Evolutionary conservation across 495 filamentous ascomycete species (phyloP).

Genomic region (Penicillium canescens): DNA sequence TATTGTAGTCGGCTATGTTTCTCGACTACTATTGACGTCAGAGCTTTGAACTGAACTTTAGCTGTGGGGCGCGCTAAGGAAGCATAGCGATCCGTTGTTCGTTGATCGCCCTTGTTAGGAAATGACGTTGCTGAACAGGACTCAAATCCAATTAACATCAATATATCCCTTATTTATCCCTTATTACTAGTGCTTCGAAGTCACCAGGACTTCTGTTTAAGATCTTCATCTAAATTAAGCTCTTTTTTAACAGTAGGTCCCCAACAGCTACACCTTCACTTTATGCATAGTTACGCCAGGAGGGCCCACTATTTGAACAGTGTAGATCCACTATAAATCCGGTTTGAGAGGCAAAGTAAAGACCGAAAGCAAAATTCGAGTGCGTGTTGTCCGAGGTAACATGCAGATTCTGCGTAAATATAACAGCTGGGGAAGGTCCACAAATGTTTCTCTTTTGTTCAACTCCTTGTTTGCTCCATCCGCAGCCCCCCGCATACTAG

Average conservation of each 20-base stretch:
- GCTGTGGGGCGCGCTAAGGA: too few relatives aligned
- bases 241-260: not conserved
- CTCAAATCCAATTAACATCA: too few relatives aligned
- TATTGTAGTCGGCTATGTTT: too few relatives aligned
- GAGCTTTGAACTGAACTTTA: too few relatives aligned
- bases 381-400: not conserved
- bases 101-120: too few relatives aligned
- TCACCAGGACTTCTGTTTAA: not conserved
- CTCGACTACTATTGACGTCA: too few relatives aligned
- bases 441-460: not conserved
- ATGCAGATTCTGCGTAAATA: not conserved
- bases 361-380: not conserved
- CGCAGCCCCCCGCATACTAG: not conserved
- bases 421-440: slow-evolving; percentile 7
- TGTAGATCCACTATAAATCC: slow-evolving; percentile 11
- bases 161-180: too few relatives aligned
- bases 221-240: not conserved
- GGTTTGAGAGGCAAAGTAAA: slow-evolving; percentile 1
- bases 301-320: not conserved
- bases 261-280: not conserved
- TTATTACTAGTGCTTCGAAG: too few relatives aligned
- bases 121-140: too few relatives aligned
- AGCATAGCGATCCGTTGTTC: too few relatives aligned
- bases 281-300: slow-evolving; percentile 1
- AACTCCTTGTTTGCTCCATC: not conserved